Evolutionary conservation across 441 rosid genomes (phyloP).

Genomic region (Populus hybrid): DNA sequence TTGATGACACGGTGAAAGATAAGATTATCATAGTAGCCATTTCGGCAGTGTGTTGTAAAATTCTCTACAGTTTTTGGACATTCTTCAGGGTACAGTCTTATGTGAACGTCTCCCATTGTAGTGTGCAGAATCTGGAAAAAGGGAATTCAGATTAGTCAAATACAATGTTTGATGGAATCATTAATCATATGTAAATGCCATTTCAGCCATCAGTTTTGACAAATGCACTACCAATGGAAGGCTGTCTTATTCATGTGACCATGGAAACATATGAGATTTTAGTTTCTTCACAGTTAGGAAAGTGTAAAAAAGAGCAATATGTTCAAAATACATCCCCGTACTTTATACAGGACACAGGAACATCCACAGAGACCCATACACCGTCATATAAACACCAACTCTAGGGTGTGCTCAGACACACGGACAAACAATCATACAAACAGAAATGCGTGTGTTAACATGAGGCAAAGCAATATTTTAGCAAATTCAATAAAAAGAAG

Average conservation of each 20-base stretch:
- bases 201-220: not conserved
- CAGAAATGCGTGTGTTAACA: not conserved
- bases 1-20: constrained; percentile 92
- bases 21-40: constrained; percentile 94
- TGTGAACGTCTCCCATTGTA: constrained; percentile 91
- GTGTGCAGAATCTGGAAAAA: constrained; percentile 68
- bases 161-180: not conserved
- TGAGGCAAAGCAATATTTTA: not conserved
- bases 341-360: not conserved
- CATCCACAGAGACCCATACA: not conserved
- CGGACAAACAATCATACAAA: not conserved
- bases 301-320: not conserved
- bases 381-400: not conserved
- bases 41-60: constrained; percentile 89
- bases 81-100: constrained; percentile 94
- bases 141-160: constrained; percentile 1
- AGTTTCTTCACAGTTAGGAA: not conserved
- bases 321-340: not conserved
- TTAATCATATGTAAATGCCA: not conserved
- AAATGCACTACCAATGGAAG: not conserved
- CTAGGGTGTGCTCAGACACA: not conserved
- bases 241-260: not conserved
- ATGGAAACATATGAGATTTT: not conserved
- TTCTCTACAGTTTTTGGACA: constrained; percentile 99
- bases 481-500: not conserved